phyloP scores from a whole-genome alignment of 2,329 filamentous ascomycete genomes.

The Fusarium brevicatenulatum region DNA sequence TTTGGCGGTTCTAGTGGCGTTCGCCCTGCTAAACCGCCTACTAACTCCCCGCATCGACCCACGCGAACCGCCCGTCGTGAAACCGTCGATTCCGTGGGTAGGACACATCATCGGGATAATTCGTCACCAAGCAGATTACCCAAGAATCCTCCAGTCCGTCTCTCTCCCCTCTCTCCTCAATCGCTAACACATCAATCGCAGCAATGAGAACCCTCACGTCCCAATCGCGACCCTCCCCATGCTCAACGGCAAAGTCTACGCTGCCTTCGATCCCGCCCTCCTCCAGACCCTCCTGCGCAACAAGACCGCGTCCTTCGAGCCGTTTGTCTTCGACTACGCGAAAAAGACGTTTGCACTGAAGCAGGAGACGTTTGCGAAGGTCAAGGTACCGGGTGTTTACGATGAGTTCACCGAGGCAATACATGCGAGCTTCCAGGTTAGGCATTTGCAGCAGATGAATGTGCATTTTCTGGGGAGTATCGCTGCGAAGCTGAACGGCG shows the following conservation, averaged over 20 bases:
- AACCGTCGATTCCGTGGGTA: constrained; percentile 54
- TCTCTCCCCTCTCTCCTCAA: not conserved
- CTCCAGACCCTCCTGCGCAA: constrained; percentile 52
- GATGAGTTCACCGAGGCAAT: constrained; percentile 47
- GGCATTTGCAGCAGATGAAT: constrained; percentile 48
- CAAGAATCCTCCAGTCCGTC: constrained; percentile 51
- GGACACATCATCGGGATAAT: constrained; percentile 59
- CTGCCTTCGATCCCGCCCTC: constrained; percentile 54
- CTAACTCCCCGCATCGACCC: constrained; percentile 42
- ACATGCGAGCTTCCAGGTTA: constrained; percentile 47
- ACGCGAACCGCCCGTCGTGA: constrained; percentile 56
- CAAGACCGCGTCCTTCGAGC: constrained; percentile 55
- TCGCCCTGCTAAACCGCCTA: constrained; percentile 31
- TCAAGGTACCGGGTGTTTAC: constrained; percentile 21
- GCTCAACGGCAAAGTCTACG: constrained; percentile 56
- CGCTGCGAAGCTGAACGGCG: constrained; percentile 15
- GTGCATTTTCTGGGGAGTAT: constrained; percentile 25
- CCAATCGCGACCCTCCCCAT: constrained; percentile 58
- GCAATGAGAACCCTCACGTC: constrained; percentile 40
- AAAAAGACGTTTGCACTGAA: constrained; percentile 52
- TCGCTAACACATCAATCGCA: not conserved
- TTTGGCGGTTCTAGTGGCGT: constrained; percentile 10
- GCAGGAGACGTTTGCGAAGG: constrained; percentile 43
- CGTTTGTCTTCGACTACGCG: constrained; percentile 52
- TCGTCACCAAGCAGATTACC: constrained; percentile 50